Percentiles rank a stretch among this genome's conserved stretches.
These are phyloP conservation scores for Psilocybe subaeruginosa DNA, from an alignment of 768 basidiomycete genomes.

Conservation along the genomic window DNA sequence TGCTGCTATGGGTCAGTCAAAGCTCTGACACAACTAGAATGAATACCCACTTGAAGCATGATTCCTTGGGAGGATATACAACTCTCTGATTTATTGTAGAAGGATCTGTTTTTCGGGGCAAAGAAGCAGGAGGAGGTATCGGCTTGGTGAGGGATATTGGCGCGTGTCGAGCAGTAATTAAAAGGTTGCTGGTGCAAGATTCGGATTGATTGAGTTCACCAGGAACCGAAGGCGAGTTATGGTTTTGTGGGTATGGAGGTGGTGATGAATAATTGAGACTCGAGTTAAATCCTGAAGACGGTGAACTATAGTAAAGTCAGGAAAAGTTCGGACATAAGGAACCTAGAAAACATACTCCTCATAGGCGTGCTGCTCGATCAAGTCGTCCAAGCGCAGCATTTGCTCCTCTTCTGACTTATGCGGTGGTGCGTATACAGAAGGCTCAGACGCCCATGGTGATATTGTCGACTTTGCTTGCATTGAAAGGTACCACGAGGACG, in stretches of 20 bases:
- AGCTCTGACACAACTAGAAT: conserved; percentile 5
- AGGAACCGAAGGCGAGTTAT: conserved; percentile 23
- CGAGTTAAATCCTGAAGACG: conserved; percentile 34
- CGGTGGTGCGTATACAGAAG: conserved; percentile 36
- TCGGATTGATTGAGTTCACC: conserved; percentile 26
- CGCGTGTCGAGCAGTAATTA: conserved; percentile 37
- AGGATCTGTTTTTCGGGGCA: conserved; percentile 58
- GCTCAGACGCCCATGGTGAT: conserved; percentile 47
- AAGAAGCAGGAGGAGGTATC: conserved; percentile 66
- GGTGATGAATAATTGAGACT: conserved; percentile 35
- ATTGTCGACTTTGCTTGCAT: conserved; percentile 42
- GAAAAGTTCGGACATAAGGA: conserved; percentile 14
- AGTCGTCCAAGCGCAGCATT: conserved; percentile 72
- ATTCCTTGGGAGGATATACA: conserved; percentile 73
- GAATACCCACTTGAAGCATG: conserved; percentile 70
- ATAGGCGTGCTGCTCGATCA: conserved; percentile 74
- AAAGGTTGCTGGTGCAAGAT: conserved; percentile 32
- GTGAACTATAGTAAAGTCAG: conserved; percentile 31
- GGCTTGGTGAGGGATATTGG: conserved; percentile 59
- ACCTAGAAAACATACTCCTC: conserved; percentile 60
- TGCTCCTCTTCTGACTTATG: conserved; percentile 53
- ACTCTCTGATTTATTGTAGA: conserved; percentile 56
- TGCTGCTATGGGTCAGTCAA: conserved; percentile 41
- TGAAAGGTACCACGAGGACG: conserved; percentile 62
- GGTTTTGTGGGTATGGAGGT: conserved; percentile 27